Evolutionary conservation across 1,284 basidiomycete genomes (phyloP).

Genomic region (Microbotryum violaceum): DNA sequence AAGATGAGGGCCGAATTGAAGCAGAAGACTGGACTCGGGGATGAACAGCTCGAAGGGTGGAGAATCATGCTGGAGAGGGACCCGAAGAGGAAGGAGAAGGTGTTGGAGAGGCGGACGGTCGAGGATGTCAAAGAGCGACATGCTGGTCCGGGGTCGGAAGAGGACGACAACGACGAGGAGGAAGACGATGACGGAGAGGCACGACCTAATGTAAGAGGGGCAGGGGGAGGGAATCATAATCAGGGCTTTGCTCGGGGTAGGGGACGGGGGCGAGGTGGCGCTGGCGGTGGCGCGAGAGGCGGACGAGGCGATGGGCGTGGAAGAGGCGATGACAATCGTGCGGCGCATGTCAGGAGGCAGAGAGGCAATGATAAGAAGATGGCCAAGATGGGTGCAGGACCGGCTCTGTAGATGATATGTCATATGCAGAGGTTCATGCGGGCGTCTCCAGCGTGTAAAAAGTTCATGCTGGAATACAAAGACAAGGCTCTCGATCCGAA

Average conservation of each 20-base stretch:
- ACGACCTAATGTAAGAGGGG: constrained; percentile 9
- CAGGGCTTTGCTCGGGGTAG: too few species aligned
- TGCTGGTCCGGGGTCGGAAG: too few species aligned
- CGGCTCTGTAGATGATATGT: constrained; percentile 7
- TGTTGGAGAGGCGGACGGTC: constrained; percentile 34
- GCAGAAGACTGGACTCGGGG: constrained; percentile 58
- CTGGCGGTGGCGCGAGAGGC: constrained; percentile 1
- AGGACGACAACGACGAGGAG: too few species aligned
- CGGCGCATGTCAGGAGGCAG: constrained; percentile 41
- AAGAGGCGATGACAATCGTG: constrained; percentile 34
- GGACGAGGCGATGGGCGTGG: constrained; percentile 20
- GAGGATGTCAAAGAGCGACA: constrained; percentile 14
- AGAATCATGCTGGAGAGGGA: constrained; percentile 73
- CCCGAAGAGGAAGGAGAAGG: constrained; percentile 40
- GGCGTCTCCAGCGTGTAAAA: too few species aligned
- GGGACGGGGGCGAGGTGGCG: neutral
- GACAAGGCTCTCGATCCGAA: too few species aligned
- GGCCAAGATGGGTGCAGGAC: constrained; percentile 38
- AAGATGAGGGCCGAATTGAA: constrained; percentile 58
- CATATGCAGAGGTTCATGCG: too few species aligned
- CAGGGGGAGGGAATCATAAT: constrained; percentile 5
- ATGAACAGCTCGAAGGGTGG: constrained; percentile 85
- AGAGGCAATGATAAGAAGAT: constrained; percentile 44
- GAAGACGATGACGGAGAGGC: too few species aligned
- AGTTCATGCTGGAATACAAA: too few species aligned